phyloP scores from a whole-genome alignment of 2,329 filamentous ascomycete species.

The Gnomoniopsis sp. region DNA sequence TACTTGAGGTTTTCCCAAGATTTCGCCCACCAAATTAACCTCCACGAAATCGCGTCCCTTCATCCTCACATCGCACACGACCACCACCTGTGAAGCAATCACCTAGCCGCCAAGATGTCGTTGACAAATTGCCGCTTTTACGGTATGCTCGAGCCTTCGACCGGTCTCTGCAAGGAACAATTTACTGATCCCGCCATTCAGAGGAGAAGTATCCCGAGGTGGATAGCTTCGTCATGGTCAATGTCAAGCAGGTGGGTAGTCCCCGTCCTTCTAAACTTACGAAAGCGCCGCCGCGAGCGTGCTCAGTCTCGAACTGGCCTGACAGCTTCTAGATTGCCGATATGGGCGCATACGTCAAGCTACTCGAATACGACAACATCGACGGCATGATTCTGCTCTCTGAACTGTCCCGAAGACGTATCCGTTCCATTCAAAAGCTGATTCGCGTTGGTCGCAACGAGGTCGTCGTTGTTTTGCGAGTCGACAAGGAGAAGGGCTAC shows the following conservation, averaged over 20 bases:
- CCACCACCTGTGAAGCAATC: conserved; percentile 13
- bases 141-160: conserved; percentile 20
- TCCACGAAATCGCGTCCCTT: neutral
- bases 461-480: conserved; percentile 95
- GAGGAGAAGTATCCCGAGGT: conserved; percentile 81
- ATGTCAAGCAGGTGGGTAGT: conserved; percentile 83
- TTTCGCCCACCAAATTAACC: neutral
- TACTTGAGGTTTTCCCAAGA: neutral
- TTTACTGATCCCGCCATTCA: conserved; percentile 18
- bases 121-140: conserved; percentile 37
- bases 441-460: conserved; percentile 98
- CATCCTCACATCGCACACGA: conserved; percentile 1
- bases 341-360: conserved; percentile 99
- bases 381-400: conserved; percentile 99
- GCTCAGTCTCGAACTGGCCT: conserved; percentile 18
- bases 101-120: conserved; percentile 31
- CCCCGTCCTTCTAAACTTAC: neutral
- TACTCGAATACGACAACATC: conserved; percentile 99
- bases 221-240: conserved; percentile 99
- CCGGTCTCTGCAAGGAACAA: neutral
- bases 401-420: conserved; percentile 96
- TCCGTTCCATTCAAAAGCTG: conserved; percentile 97
- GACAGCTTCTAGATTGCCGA: conserved; percentile 73
- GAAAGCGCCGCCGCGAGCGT: conserved; percentile 4
- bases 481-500: conserved; percentile 98